Conservation (phyloP, 192 early-diverging fungal species). For the Gryganskiella cystojenkinii region DNA sequence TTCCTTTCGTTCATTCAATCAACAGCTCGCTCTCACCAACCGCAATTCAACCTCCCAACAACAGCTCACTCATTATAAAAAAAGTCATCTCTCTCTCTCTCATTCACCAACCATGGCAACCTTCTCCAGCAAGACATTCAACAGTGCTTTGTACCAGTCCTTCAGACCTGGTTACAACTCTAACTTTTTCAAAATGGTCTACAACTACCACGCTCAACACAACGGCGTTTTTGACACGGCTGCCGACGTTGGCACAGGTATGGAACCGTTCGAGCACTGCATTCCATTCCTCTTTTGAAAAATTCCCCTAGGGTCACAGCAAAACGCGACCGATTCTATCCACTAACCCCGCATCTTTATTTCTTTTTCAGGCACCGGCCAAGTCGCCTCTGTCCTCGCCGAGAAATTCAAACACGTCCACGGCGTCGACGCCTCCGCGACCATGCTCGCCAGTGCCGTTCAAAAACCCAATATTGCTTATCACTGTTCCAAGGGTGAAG, state of each 20-base stretch:
- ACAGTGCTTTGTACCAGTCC: conserved; percentile 49
- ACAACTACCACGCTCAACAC: conserved; percentile 54
- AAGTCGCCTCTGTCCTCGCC: conserved; percentile 58
- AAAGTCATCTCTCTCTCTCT: neutral
- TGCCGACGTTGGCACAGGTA: conserved; percentile 61
- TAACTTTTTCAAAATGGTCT: conserved; percentile 52
- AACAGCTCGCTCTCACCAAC: neutral
- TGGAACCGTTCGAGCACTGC: too few relatives aligned
- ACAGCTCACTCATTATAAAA: neutral
- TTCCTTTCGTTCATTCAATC: too few relatives aligned
- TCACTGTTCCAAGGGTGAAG: conserved; percentile 51
- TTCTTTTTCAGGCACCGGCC: conserved; percentile 59
- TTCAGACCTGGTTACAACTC: conserved; percentile 48
- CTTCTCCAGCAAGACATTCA: conserved; percentile 48
- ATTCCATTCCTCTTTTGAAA: too few relatives aligned
- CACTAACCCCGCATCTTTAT: neutral
- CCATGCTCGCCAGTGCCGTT: conserved; percentile 53
- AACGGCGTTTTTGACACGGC: conserved; percentile 55
- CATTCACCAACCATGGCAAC: conserved; percentile 44
- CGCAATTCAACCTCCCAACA: neutral
- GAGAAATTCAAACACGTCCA: conserved; percentile 61
- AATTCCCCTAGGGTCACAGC: too few relatives aligned
- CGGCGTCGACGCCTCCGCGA: conserved; percentile 54
- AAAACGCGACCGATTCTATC: neutral
- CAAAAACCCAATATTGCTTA: conserved; percentile 57